These are phyloP conservation scores for Jacaranda copaia DNA, from an alignment of 257 asterid species.

Conservation along the genomic window DNA sequence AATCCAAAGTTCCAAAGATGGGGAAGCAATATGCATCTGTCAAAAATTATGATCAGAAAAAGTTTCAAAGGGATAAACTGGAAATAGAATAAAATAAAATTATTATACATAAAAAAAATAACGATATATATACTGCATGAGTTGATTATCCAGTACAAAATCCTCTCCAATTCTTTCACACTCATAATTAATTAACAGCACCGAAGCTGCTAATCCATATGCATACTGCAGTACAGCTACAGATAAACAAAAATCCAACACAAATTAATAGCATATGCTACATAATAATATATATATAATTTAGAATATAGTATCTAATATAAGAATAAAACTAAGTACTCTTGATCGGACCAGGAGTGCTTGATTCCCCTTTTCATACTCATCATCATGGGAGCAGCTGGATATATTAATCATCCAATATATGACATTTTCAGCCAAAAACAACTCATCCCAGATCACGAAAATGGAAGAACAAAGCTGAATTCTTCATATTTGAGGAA, in stretches of 20 bases:
- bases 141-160: no score
- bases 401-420: slow-evolving; percentile 17
- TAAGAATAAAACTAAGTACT: neutral
- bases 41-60: no score
- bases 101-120: no score
- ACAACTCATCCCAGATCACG: slow-evolving; percentile 33
- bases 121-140: no score
- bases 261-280: neutral
- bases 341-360: slow-evolving; percentile 61
- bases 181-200: no score
- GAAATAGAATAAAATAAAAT: no score
- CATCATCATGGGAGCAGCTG: neutral
- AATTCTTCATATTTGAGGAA: neutral
- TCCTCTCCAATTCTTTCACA: slow-evolving; percentile 4
- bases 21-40: no score
- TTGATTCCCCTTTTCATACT: slow-evolving; percentile 58
- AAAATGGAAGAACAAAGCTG: slow-evolving; percentile 20
- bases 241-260: neutral
- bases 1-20: no score
- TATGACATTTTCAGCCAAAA: neutral
- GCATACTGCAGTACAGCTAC: neutral
- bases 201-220: neutral
- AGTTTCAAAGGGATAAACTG: no score
- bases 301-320: neutral
- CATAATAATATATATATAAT: neutral